Percentiles rank a stretch among this genome's conserved stretches.
phyloP scores from a whole-genome alignment of 352 stramenopile genomes.

The Globisporangium emineosum region DNA sequence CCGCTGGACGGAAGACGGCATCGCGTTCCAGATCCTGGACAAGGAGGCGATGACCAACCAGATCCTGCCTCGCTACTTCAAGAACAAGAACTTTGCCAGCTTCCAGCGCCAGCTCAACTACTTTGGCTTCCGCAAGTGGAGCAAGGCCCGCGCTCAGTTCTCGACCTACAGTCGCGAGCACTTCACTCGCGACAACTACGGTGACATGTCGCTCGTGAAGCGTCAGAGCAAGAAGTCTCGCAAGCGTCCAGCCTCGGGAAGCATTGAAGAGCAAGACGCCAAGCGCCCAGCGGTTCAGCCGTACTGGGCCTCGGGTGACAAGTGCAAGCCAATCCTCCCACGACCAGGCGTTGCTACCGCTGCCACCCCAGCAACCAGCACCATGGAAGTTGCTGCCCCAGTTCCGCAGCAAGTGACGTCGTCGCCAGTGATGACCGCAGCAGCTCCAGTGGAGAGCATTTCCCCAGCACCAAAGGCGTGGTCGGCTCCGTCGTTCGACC shows the following conservation, averaged over 20 bases:
- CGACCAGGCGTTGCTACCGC: constrained; percentile 1
- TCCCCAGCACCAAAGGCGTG: constrained; percentile 5
- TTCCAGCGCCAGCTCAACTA: constrained; percentile 95
- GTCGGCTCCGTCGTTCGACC: constrained; percentile 14
- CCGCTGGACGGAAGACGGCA: constrained; percentile 72
- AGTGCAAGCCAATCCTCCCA: constrained; percentile 70
- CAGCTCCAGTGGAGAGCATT: constrained; percentile 1
- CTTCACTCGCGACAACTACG: constrained; percentile 85
- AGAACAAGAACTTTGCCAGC: constrained; percentile 95
- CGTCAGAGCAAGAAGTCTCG: constrained; percentile 84
- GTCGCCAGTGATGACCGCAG: not conserved
- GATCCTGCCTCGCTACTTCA: constrained; percentile 94
- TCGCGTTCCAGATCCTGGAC: constrained; percentile 85
- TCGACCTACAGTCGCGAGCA: constrained; percentile 80
- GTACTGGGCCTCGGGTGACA: constrained; percentile 32
- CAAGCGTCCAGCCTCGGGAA: constrained; percentile 49
- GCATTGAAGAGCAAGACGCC: constrained; percentile 29
- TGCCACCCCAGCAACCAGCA: not conserved
- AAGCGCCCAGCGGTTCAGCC: constrained; percentile 35
- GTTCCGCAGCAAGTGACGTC: constrained; percentile 2
- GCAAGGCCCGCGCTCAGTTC: constrained; percentile 69
- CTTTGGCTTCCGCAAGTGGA: constrained; percentile 93
- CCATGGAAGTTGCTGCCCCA: not conserved
- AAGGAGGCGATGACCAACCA: constrained; percentile 83
- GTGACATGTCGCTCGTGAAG: constrained; percentile 81